These are phyloP conservation scores for Cystobasidium onofrii DNA, from an alignment of 768 basidiomycete species.

Conservation along the genomic window DNA sequence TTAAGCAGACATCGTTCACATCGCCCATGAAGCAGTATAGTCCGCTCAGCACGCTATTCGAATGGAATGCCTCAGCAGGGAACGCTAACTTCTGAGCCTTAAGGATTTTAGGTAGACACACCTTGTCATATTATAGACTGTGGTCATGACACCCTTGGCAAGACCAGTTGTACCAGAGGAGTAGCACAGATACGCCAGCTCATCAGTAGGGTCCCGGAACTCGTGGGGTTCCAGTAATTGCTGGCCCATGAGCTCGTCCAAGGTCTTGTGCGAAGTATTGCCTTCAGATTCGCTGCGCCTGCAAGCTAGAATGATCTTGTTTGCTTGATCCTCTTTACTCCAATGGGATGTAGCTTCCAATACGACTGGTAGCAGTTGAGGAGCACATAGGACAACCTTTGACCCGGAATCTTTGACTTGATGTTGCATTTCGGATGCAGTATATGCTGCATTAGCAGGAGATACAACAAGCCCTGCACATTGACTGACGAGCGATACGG, in stretches of 20 bases:
- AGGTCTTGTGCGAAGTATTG: conserved; percentile 44
- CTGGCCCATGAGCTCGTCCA: conserved; percentile 51
- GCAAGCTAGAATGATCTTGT: conserved; percentile 39
- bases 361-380: conserved; percentile 55
- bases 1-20: conserved; percentile 33
- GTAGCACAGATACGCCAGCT: conserved; percentile 37
- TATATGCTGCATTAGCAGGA: conserved; percentile 55
- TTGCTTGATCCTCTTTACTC: conserved; percentile 30
- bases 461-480: conserved; percentile 38
- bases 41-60: conserved; percentile 6
- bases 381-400: conserved; percentile 57
- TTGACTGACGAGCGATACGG: conserved; percentile 29
- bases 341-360: conserved; percentile 54
- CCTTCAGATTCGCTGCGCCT: conserved; percentile 40
- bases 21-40: conserved; percentile 33
- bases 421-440: conserved; percentile 58
- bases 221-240: conserved; percentile 55
- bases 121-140: conserved; percentile 39
- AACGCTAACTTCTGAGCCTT: no score
- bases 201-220: conserved; percentile 47
- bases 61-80: neutral
- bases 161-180: conserved; percentile 65
- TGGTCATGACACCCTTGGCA: conserved; percentile 61
- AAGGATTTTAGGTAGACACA: neutral
- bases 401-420: conserved; percentile 66